Evolutionary conservation across 208 protist genomes (phyloP).

Genomic region (Acanthamoeba quina): DNA sequence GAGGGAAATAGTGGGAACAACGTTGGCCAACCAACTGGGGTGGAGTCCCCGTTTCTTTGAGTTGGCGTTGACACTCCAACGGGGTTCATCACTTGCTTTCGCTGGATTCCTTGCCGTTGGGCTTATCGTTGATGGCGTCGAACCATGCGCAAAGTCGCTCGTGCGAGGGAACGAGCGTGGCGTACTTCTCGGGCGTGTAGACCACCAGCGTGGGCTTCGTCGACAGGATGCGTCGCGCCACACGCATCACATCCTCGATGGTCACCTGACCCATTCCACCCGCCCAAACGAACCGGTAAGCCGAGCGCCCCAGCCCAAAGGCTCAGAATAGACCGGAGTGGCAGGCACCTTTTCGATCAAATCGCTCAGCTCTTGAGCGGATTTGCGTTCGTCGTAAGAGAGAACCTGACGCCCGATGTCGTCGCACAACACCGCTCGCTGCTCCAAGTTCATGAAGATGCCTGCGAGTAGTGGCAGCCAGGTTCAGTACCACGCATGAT

Average conservation of each 20-base stretch:
- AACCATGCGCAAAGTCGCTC: neutral
- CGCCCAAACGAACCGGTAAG: neutral
- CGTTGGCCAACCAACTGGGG: too few species aligned
- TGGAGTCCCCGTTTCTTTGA: too few species aligned
- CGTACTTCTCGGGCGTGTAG: conserved; percentile 59
- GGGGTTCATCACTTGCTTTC: neutral
- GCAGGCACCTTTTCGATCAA: conserved; percentile 2
- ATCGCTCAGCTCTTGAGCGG: conserved; percentile 52
- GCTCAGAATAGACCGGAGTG: neutral
- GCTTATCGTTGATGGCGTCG: neutral
- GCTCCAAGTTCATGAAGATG: conserved; percentile 63
- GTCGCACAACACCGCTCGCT: conserved; percentile 30
- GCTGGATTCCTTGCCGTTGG: conserved; percentile 4
- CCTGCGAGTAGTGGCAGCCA: neutral
- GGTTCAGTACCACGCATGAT: neutral
- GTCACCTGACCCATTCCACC: neutral
- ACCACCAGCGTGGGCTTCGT: neutral
- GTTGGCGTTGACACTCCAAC: neutral
- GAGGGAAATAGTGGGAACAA: neutral
- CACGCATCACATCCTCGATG: conserved; percentile 22
- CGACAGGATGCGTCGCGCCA: conserved; percentile 36
- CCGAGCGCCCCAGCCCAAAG: neutral
- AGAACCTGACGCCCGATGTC: conserved; percentile 48
- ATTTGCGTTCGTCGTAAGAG: conserved; percentile 35
- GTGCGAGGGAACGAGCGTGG: neutral